Evolutionary conservation across 768 basidiomycete species (phyloP).

Genomic region (Tulasnella sp.): DNA sequence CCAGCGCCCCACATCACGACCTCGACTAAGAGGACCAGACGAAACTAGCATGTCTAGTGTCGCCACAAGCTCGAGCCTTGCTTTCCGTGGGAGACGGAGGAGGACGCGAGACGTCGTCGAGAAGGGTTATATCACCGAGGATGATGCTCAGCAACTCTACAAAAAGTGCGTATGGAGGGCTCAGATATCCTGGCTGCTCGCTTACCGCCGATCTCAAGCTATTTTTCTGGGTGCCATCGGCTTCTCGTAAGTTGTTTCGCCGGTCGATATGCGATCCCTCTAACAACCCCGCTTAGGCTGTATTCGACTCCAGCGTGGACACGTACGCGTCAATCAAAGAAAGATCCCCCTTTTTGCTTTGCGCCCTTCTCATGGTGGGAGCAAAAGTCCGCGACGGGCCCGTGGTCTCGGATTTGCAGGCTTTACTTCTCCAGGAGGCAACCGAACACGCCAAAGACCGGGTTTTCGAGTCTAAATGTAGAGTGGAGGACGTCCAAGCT

Average conservation of each 20-base stretch:
- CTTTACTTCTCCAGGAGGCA: conserved; percentile 9
- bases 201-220: conserved; percentile 9
- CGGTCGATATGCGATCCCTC: not conserved
- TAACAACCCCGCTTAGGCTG: not conserved
- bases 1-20: not conserved
- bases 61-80: conserved; percentile 2
- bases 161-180: conserved; percentile 2
- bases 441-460: conserved; percentile 12
- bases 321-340: conserved; percentile 13
- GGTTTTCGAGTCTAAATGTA: conserved; percentile 10
- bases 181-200: not conserved
- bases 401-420: conserved; percentile 8
- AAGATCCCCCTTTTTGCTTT: conserved; percentile 15
- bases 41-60: conserved; percentile 3
- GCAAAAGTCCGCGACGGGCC: conserved; percentile 17
- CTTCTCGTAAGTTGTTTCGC: conserved; percentile 8
- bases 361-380: conserved; percentile 17
- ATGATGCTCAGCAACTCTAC: conserved; percentile 15
- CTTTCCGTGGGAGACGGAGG: not conserved
- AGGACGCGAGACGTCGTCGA: conserved; percentile 14
- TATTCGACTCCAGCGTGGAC: conserved; percentile 15
- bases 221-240: conserved; percentile 16
- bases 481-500: conserved; percentile 29
- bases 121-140: conserved; percentile 15
- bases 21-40: not conserved